These are phyloP conservation scores for Cytospora schulzeri DNA, from an alignment of 2,329 filamentous ascomycete genomes.

Conservation along the genomic window DNA sequence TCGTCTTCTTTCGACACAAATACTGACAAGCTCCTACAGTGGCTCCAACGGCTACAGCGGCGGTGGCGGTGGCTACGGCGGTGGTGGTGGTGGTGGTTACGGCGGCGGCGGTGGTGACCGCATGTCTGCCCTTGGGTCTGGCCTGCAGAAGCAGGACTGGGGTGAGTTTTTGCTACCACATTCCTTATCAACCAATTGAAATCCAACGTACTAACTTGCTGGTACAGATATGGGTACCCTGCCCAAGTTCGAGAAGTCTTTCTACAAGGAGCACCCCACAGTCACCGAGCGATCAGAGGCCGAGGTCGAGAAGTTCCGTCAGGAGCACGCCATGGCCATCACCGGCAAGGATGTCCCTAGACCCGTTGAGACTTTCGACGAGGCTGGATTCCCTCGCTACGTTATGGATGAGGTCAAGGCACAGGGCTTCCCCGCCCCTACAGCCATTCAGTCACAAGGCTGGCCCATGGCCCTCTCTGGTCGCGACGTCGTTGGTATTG, in stretches of 20 bases:
- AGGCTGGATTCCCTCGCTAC: slow-evolving; percentile 94
- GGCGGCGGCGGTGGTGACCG: slow-evolving; percentile 76
- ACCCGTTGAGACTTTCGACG: slow-evolving; percentile 95
- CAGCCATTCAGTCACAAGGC: slow-evolving; percentile 95
- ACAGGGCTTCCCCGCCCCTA: slow-evolving; percentile 91
- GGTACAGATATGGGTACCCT: slow-evolving; percentile 69
- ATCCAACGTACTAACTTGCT: slow-evolving; percentile 36
- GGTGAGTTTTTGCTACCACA: slow-evolving; percentile 58
- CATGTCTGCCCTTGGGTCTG: slow-evolving; percentile 88
- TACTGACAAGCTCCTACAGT: slow-evolving; percentile 43
- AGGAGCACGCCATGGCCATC: slow-evolving; percentile 81
- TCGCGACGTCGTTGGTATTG: slow-evolving; percentile 98
- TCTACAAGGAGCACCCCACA: slow-evolving; percentile 92
- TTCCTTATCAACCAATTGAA: slow-evolving; percentile 4
- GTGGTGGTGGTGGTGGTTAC: slow-evolving; percentile 41
- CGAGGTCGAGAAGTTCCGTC: slow-evolving; percentile 88
- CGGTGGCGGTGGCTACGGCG: slow-evolving; percentile 43
- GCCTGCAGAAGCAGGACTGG: slow-evolving; percentile 86
- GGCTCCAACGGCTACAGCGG: slow-evolving; percentile 55
- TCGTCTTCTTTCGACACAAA: slow-evolving; percentile 31
- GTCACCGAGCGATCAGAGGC: slow-evolving; percentile 73
- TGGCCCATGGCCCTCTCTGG: slow-evolving; percentile 99
- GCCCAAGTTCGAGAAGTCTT: slow-evolving; percentile 98
- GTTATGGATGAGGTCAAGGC: slow-evolving; percentile 99
- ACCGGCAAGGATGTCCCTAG: slow-evolving; percentile 81